Conservation (phyloP, 2,329 filamentous ascomycete genomes). For the Trichophyton rubrum region DNA sequence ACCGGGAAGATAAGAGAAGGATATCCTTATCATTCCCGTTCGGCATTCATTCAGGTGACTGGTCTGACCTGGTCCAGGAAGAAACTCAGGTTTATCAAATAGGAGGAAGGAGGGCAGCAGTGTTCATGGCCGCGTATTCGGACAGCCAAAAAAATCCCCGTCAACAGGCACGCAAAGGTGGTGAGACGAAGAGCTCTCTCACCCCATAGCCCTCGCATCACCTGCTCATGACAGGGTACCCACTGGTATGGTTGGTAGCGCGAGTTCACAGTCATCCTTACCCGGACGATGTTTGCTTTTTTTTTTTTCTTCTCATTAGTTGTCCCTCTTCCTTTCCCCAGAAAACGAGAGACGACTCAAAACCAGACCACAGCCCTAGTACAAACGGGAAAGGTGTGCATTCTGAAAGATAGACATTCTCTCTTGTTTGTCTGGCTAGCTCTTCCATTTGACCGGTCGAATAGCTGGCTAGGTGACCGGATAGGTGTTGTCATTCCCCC, state of each 20-base stretch:
- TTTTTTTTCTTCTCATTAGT: not conserved
- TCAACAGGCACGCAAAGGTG: not conserved
- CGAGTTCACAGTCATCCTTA: not conserved
- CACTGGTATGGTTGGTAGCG: not conserved
- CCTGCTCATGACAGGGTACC: not conserved
- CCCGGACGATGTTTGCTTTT: not conserved
- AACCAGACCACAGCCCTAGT: not conserved
- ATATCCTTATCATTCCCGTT: not conserved
- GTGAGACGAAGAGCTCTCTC: not conserved
- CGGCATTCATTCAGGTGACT: not conserved
- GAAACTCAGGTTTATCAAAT: not conserved
- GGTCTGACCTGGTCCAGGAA: not conserved
- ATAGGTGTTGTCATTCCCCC: not conserved
- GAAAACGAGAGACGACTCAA: not conserved
- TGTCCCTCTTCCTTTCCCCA: not conserved
- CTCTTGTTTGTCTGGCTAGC: not conserved
- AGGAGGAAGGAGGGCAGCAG: not conserved
- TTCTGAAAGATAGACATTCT: not conserved
- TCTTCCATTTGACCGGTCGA: not conserved
- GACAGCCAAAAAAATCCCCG: not conserved
- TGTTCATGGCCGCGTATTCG: not conserved
- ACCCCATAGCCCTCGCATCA: not conserved
- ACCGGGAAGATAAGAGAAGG: not conserved
- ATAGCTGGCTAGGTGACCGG: not conserved
- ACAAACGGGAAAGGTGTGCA: not conserved